Conservation (phyloP, 176 grass and related monocot species). For the Neostapfia colusana region DNA sequence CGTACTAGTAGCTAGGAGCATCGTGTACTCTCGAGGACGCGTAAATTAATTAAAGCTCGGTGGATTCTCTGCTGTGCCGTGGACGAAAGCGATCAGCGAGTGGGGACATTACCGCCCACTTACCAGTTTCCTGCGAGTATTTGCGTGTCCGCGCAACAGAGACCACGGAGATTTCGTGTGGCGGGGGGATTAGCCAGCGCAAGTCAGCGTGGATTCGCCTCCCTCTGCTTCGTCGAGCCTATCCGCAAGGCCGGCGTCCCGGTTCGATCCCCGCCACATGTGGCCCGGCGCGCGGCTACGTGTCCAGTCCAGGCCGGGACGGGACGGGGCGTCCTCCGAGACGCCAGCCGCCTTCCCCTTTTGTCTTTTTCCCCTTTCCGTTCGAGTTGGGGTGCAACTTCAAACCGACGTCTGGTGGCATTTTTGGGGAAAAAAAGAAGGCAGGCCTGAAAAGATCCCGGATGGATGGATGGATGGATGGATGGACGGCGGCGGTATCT, state of each 20-base stretch:
- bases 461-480: background rate
- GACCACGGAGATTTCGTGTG: slow-evolving; percentile 32
- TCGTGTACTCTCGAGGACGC: background rate
- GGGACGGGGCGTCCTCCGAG: slow-evolving; percentile 3
- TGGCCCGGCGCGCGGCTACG: background rate
- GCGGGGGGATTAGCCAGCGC: too few relatives aligned
- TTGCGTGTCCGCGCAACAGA: background rate
- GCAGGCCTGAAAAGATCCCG: background rate
- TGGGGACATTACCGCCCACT: slow-evolving; percentile 10
- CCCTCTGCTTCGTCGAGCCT: background rate
- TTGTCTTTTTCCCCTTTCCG: too few relatives aligned
- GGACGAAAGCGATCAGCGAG: background rate
- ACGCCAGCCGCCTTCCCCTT: too few relatives aligned
- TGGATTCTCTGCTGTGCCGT: background rate
- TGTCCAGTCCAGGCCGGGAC: background rate
- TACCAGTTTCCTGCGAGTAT: too few relatives aligned
- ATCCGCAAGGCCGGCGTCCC: slow-evolving; percentile 29
- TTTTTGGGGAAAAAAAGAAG: background rate
- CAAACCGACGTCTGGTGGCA: background rate
- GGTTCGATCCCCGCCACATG: background rate
- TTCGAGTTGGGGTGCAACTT: too few relatives aligned
- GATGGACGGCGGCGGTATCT: background rate
- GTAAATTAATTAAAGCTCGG: background rate
- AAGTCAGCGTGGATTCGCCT: slow-evolving; percentile 4
- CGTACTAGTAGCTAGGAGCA: background rate